Evolutionary conservation across 495 filamentous ascomycete species (phyloP), one percentile per base, ranked within the genome.

Genomic region (Xanthoparmelia taractica): DNA sequence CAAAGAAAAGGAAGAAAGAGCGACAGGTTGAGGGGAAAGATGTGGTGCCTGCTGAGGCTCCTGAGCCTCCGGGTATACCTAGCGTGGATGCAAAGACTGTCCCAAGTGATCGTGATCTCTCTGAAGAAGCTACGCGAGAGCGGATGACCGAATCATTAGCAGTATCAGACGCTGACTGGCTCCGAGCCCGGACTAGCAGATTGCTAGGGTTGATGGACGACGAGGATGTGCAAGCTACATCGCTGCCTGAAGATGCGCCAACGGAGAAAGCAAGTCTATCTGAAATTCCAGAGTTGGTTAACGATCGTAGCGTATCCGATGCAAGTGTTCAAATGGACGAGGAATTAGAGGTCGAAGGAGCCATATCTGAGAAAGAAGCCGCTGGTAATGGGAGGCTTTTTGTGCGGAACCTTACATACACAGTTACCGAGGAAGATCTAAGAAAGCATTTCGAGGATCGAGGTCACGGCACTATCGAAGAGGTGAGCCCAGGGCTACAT

Each of bases 121-220:
- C 10, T 7, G n/a, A 37, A 10, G 41, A 23, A 58, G 54, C 29
- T 38, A 8, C n/a, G 48, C 31, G 38, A 15, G 41, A 45, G 40
- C 54, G 40, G 20, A 50, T 34, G 34, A 25, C 20, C 17, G 23
- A 40, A 37, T 27, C 52, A 13, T 41, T 23, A 31, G 70, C 75
- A 57, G 78, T 83, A 27, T 86, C 87, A 15, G 95, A 98, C 72
- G 81, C 84, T 54, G 94, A 99, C 71, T 99, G 94, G 94, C 79
- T 96, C 57, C 86, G 94, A 47, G 95, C 89, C 47, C 87, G 90
- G 66, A 97, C 92, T n/a, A 97, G 86, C 72, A 84, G 95, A 66
- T 75, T 97, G 55, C 79, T 97, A 41, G 95, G 91, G 70, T 76
- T 97, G 27, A 78, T 90, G 27, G 90, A 93, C 69, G 85, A 89